Evolutionary conservation across 352 stramenopile species (phyloP).

Genomic region (Phytophthora hibernalis): DNA sequence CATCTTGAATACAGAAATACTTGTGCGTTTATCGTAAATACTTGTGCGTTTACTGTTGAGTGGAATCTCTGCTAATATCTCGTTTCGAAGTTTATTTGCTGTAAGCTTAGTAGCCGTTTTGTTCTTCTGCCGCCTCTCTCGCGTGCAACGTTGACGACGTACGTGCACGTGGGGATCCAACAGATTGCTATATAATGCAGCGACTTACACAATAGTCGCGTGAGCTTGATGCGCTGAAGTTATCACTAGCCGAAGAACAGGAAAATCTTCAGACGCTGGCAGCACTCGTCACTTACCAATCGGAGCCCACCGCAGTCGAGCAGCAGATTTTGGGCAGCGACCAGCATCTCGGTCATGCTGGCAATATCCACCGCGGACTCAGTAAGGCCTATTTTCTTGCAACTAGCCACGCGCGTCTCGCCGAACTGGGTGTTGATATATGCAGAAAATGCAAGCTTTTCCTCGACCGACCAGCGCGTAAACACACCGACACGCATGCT

Average conservation of each 20-base stretch:
- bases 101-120: neutral
- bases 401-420: slow-evolving; percentile 64
- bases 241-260: slow-evolving; percentile 69
- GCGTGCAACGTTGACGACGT: slow-evolving; percentile 8
- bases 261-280: slow-evolving; percentile 77
- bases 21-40: no score
- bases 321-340: slow-evolving; percentile 73
- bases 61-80: no score
- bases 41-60: no score
- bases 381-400: slow-evolving; percentile 70
- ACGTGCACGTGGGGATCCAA: slow-evolving; percentile 7
- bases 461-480: slow-evolving; percentile 56
- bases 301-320: slow-evolving; percentile 57
- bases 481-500: slow-evolving; percentile 57
- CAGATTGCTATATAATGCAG: slow-evolving; percentile 23
- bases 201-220: slow-evolving; percentile 8
- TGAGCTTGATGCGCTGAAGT: slow-evolving; percentile 4
- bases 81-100: no score
- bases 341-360: slow-evolving; percentile 53
- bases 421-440: slow-evolving; percentile 67
- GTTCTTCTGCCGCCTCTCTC: neutral
- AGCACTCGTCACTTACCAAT: slow-evolving; percentile 57
- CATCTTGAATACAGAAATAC: no score
- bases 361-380: slow-evolving; percentile 61
- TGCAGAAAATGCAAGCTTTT: slow-evolving; percentile 51